Percentiles rank a stretch among this genome's conserved stretches.
Evolutionary conservation across 805 yeast species (phyloP).

Genomic region (Zygosaccharomyces bailii): DNA sequence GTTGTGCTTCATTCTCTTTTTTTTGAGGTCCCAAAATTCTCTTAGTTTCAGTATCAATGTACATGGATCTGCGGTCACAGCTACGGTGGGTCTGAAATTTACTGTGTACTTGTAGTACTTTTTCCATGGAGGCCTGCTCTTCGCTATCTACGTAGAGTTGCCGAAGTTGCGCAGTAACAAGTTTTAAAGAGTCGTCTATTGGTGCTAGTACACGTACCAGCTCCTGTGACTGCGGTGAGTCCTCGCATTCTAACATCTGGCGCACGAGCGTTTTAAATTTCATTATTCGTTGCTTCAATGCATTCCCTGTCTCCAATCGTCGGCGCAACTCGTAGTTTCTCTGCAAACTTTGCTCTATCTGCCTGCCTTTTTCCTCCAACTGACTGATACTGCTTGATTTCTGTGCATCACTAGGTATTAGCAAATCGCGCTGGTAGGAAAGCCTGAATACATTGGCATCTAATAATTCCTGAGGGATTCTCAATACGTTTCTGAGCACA

Average conservation of each 20-base stretch:
- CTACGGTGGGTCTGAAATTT: background rate
- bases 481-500: slow-evolving; percentile 69
- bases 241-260: background rate
- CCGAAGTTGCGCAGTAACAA: slow-evolving; percentile 25
- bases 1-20: background rate
- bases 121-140: slow-evolving; percentile 27
- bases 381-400: slow-evolving; percentile 12
- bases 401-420: slow-evolving; percentile 16
- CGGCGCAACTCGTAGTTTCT: slow-evolving; percentile 19
- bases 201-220: slow-evolving; percentile 27
- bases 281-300: background rate
- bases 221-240: slow-evolving; percentile 11
- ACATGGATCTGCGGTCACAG: slow-evolving; percentile 7
- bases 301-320: slow-evolving; percentile 18
- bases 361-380: slow-evolving; percentile 21
- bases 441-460: slow-evolving; percentile 64
- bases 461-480: slow-evolving; percentile 62
- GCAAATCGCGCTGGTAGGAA: slow-evolving; percentile 62
- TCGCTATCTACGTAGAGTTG: slow-evolving; percentile 29
- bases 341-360: slow-evolving; percentile 22
- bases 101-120: slow-evolving; percentile 12
- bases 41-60: slow-evolving; percentile 12
- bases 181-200: slow-evolving; percentile 28
- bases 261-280: background rate
- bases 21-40: slow-evolving; percentile 6